A percentile compares a stretch with the other conserved stretches of the same genome.
Evolutionary conservation across 2,329 filamentous ascomycete species (phyloP).

Genomic region (Zymoseptoria crescenta): DNA sequence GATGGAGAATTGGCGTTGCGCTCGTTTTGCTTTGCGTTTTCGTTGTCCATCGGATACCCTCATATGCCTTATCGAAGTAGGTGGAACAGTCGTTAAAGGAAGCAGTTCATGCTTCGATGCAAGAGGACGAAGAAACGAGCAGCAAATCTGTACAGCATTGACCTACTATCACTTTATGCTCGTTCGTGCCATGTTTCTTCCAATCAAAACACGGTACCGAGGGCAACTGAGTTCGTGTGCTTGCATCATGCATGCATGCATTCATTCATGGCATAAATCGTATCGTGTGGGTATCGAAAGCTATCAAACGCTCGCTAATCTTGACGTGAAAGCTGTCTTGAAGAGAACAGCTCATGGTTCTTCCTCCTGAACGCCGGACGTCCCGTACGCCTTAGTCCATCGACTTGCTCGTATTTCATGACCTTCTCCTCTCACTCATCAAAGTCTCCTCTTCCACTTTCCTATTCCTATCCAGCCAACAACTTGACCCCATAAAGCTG

Average conservation of each 20-base stretch:
- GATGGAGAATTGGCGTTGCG: too few species aligned
- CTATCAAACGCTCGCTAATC: neutral
- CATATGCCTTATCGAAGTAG: neutral
- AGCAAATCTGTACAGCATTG: too few species aligned
- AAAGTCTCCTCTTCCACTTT: neutral
- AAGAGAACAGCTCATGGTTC: neutral
- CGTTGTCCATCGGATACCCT: neutral
- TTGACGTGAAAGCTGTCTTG: neutral
- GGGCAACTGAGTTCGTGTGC: too few species aligned
- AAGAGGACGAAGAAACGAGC: conserved; percentile 15
- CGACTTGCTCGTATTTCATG: too few species aligned
- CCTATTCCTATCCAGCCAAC: neutral
- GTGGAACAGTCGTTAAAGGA: neutral
- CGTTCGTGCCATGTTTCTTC: too few species aligned
- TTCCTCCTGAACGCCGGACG: neutral
- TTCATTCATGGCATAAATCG: neutral
- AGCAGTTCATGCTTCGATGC: neutral
- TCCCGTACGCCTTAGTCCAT: neutral
- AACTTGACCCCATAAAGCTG: conserved; percentile 43
- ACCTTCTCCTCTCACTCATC: too few species aligned
- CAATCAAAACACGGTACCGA: too few species aligned
- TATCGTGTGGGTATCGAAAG: neutral
- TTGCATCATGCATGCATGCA: neutral
- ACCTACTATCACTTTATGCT: too few species aligned
- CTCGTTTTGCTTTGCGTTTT: neutral